Conservation (phyloP, 73 alveolate genomes). For the Tetrahymena borealis region DNA sequence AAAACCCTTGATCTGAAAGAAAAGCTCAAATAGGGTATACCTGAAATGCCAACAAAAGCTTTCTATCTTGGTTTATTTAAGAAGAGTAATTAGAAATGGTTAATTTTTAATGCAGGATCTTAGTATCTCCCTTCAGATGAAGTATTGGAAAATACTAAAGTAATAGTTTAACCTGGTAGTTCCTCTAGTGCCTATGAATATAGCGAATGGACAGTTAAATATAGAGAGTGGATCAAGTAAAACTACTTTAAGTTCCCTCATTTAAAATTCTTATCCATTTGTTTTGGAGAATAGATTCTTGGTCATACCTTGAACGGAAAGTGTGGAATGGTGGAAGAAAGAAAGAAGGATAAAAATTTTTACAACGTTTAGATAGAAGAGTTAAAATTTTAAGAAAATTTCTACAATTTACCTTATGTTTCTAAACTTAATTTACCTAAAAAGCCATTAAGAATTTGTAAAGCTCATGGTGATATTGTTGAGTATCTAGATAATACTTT, state of each 20-base stretch:
- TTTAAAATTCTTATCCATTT: background rate
- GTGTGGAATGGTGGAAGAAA: background rate
- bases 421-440: background rate
- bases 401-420: background rate
- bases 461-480: background rate
- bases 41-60: background rate
- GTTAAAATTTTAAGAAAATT: background rate
- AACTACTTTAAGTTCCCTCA: background rate
- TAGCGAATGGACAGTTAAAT: background rate
- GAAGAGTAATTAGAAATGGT: background rate
- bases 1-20: background rate
- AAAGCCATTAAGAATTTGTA: background rate
- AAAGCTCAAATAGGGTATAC: background rate
- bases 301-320: background rate
- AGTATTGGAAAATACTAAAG: background rate
- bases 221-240: background rate
- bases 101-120: background rate
- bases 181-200: background rate
- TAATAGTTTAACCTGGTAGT: background rate
- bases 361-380: background rate
- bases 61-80: background rate
- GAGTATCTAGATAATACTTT: background rate
- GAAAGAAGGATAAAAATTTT: background rate
- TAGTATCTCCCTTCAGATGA: background rate
- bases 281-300: background rate